Evolutionary conservation across 768 basidiomycete genomes (phyloP).

Genomic region (Chalciporus chontae): DNA sequence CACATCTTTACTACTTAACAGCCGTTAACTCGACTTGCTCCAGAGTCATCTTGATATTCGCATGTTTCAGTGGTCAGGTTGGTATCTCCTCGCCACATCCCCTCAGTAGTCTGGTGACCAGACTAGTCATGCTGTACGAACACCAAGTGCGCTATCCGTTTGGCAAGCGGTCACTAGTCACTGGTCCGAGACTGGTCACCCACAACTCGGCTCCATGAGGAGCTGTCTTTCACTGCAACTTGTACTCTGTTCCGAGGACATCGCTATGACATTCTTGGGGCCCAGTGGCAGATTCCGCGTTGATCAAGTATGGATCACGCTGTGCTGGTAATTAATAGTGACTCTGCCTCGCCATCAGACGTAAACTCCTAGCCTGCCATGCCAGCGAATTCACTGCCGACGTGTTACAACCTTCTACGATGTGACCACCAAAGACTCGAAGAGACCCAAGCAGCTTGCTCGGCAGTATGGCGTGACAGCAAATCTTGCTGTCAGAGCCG

Average conservation of each 20-base stretch:
- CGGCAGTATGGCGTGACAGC: constrained; percentile 4
- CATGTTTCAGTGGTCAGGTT: not conserved
- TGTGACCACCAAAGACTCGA: not conserved
- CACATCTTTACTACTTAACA: not conserved
- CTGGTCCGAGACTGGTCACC: too few species aligned
- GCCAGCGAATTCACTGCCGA: not conserved
- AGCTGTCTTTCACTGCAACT: too few species aligned
- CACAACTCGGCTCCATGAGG: too few species aligned
- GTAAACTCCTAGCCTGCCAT: constrained; percentile 3
- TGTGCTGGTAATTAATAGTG: too few species aligned
- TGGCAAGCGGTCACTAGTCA: too few species aligned
- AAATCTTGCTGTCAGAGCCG: not conserved
- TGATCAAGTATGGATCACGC: too few species aligned
- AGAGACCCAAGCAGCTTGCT: not conserved
- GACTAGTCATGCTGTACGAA: not conserved
- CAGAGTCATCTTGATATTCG: not conserved
- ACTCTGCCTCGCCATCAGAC: constrained; percentile 2
- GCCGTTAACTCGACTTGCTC: not conserved
- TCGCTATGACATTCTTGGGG: not conserved
- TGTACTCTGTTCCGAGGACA: constrained; percentile 1
- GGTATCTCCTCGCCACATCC: too few species aligned
- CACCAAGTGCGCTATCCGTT: not conserved
- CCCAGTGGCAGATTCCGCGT: not conserved
- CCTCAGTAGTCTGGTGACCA: not conserved
- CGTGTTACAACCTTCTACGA: constrained; percentile 3